A percentile compares a stretch with the other conserved stretches of the same genome.
Conservation (phyloP, 2,329 filamentous ascomycete genomes). For the Fusarium stilboides region DNA sequence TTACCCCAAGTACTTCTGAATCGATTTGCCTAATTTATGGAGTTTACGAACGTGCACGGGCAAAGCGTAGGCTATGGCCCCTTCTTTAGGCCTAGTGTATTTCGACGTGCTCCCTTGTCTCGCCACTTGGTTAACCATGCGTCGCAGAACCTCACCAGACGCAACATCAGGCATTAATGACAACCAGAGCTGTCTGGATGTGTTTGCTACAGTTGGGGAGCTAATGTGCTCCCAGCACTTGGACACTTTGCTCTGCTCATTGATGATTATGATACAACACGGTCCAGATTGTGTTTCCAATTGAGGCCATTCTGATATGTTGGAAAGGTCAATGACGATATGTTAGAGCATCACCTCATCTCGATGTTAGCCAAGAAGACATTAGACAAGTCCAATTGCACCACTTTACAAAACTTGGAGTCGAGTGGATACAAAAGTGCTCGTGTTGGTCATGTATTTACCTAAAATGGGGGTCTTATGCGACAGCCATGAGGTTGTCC, state of each 20-base stretch:
- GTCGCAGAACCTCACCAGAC: conserved; percentile 13
- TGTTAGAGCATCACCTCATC: no score
- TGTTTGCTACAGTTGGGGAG: no score
- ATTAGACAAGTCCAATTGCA: conserved; percentile 17
- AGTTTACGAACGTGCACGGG: conserved; percentile 10
- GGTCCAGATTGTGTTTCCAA: no score
- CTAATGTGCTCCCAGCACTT: no score
- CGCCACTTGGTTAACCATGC: conserved; percentile 1
- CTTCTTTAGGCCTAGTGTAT: conserved; percentile 4
- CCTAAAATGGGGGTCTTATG: conserved; percentile 21
- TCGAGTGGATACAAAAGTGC: conserved; percentile 14
- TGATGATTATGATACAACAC: no score
- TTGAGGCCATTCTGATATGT: no score
- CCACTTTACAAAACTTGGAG: background rate
- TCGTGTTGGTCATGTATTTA: conserved; percentile 20
- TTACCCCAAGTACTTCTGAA: conserved; percentile 8
- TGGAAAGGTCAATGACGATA: no score
- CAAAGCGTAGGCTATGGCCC: conserved; percentile 24
- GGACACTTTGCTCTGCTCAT: no score
- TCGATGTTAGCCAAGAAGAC: background rate
- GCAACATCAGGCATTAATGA: no score
- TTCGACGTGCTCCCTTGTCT: background rate
- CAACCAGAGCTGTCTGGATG: no score
- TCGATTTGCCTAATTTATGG: conserved; percentile 19
- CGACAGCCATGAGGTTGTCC: conserved; percentile 5